These are phyloP conservation scores for Aurifilum marmelostoma DNA, from an alignment of 2,329 filamentous ascomycete genomes.

Conservation along the genomic window DNA sequence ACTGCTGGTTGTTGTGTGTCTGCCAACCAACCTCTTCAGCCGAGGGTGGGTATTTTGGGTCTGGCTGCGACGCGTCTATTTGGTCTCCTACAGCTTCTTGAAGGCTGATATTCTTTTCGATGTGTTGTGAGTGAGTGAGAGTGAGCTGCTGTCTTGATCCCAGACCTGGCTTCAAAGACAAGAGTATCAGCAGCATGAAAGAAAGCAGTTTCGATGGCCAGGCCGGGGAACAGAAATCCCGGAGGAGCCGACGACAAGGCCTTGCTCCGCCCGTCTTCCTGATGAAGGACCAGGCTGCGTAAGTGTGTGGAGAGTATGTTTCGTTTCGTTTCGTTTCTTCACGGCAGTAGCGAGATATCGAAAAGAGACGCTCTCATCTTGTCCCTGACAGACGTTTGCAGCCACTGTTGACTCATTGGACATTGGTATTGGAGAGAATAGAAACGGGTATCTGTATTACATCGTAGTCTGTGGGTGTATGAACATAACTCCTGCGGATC, in stretches of 20 bases:
- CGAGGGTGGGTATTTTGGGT: too few relatives aligned
- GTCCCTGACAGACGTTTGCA: too few relatives aligned
- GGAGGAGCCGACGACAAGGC: not conserved
- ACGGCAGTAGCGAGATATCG: not conserved
- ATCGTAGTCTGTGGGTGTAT: not conserved
- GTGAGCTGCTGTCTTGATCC: too few relatives aligned
- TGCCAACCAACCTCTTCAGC: too few relatives aligned
- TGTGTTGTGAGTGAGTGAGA: too few relatives aligned
- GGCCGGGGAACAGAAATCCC: not conserved
- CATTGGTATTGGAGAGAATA: not conserved
- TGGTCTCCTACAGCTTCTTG: not conserved
- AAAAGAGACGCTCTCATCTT: too few relatives aligned
- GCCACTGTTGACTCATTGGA: not conserved
- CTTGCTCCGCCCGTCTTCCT: not conserved
- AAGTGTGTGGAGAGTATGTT: not conserved
- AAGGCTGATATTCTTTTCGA: not conserved
- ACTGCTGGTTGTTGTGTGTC: too few relatives aligned
- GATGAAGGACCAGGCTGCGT: too few relatives aligned
- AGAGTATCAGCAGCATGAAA: not conserved
- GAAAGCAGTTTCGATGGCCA: not conserved
- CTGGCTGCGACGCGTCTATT: too few relatives aligned
- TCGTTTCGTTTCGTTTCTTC: not conserved
- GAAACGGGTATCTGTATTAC: conserved; percentile 1
- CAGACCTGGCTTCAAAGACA: too few relatives aligned
- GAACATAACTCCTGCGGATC: too few relatives aligned